Conservation (phyloP, 208 protist species). For the Endotrypanum monterogeii region DNA sequence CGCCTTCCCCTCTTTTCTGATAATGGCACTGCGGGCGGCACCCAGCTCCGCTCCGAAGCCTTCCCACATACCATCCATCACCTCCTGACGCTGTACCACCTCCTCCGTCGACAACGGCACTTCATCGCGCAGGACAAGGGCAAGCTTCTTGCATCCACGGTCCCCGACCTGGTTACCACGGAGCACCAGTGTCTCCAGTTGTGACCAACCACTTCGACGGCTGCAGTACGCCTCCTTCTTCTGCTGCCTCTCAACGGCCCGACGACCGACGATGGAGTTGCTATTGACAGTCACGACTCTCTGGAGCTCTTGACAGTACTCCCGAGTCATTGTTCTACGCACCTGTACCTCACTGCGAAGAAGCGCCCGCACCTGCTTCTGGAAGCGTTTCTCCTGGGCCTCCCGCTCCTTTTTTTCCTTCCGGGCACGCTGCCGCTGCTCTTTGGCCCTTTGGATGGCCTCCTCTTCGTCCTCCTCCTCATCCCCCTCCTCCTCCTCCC, state of each 20-base stretch:
- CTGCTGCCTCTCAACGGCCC: constrained; percentile 39
- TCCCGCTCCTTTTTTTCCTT: constrained; percentile 8
- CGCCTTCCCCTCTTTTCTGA: constrained; percentile 33
- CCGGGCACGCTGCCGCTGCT: neutral
- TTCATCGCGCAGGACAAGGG: constrained; percentile 51
- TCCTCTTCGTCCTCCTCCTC: constrained; percentile 16
- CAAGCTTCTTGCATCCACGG: constrained; percentile 45
- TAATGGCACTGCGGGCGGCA: constrained; percentile 18
- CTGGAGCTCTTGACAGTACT: constrained; percentile 4
- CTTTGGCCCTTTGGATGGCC: neutral
- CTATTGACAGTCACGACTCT: constrained; percentile 12
- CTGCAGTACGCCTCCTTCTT: constrained; percentile 58
- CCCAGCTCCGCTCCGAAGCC: constrained; percentile 33
- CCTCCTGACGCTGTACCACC: constrained; percentile 42
- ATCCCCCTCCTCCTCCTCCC: constrained; percentile 20
- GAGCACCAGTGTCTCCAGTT: constrained; percentile 58
- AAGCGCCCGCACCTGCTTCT: constrained; percentile 8
- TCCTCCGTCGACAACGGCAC: constrained; percentile 72
- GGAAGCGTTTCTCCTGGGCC: constrained; percentile 10
- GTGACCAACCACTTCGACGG: constrained; percentile 83
- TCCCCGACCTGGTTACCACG: constrained; percentile 74
- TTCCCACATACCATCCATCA: constrained; percentile 26
- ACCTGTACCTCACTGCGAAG: constrained; percentile 4
- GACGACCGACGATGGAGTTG: neutral
- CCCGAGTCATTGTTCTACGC: constrained; percentile 1